Evolutionary conservation across 805 yeast genomes (phyloP).

Genomic region (Candida vartiovaarae): DNA sequence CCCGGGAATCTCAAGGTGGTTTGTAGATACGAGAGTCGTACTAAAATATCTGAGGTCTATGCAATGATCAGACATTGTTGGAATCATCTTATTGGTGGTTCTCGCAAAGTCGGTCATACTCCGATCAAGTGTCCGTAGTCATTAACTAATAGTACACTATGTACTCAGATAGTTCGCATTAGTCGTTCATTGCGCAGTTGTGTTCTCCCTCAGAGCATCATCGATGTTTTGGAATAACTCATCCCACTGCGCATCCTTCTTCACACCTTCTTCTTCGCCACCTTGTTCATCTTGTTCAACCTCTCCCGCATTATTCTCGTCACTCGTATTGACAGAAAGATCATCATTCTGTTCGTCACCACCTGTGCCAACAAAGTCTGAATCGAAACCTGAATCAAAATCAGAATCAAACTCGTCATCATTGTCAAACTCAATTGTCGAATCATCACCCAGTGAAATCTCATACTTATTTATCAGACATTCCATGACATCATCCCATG

Average conservation of each 20-base stretch:
- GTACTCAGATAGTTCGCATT: not conserved
- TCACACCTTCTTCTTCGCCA: too few relatives aligned
- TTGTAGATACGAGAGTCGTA: too few relatives aligned
- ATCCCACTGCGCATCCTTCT: not conserved
- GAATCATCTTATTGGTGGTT: too few relatives aligned
- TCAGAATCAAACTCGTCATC: constrained; percentile 10
- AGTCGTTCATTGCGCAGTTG: not conserved
- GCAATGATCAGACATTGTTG: too few relatives aligned
- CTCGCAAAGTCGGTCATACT: too few relatives aligned
- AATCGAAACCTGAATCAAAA: constrained; percentile 12
- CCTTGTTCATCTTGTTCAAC: too few relatives aligned
- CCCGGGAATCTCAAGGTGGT: too few relatives aligned
- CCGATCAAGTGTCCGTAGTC: too few relatives aligned
- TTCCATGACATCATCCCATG: constrained; percentile 24
- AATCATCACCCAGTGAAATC: constrained; percentile 7
- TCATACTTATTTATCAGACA: constrained; percentile 11
- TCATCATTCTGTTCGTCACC: not conserved
- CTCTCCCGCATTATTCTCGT: too few relatives aligned
- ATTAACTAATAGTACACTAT: too few relatives aligned
- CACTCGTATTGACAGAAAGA: not conserved
- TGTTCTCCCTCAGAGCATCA: not conserved
- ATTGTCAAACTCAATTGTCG: constrained; percentile 11
- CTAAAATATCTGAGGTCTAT: too few relatives aligned
- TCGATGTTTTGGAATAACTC: not conserved
- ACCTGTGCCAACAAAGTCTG: not conserved